These are phyloP conservation scores for Scedosporium minutisporum DNA, from an alignment of 2,329 filamentous ascomycete species.

Conservation along the genomic window DNA sequence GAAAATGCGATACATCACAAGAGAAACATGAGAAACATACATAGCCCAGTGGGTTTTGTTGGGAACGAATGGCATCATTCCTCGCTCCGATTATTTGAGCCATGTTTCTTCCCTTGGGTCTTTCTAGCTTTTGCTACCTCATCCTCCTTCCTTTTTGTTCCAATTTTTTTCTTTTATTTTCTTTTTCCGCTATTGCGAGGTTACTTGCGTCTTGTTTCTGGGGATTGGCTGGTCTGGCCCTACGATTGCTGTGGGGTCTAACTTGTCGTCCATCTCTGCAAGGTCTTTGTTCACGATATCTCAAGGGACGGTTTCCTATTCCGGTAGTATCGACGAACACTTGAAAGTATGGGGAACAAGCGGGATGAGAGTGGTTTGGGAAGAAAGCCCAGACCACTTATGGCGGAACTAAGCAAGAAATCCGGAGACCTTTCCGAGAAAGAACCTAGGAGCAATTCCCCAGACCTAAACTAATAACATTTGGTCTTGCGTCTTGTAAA, in stretches of 20 bases:
- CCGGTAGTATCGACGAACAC: background rate
- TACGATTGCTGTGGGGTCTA: no score
- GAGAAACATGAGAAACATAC: background rate
- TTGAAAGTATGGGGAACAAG: background rate
- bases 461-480: background rate
- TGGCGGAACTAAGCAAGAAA: background rate
- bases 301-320: background rate
- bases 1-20: background rate
- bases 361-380: background rate
- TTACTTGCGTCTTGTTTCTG: no score
- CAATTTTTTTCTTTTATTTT: no score
- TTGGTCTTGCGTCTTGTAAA: no score
- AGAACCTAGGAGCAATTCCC: background rate
- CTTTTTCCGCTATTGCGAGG: background rate
- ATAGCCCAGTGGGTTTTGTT: background rate
- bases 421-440: background rate
- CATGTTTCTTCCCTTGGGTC: background rate
- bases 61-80: background rate
- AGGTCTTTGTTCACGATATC: background rate
- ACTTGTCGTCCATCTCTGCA: no score
- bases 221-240: no score
- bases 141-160: background rate
- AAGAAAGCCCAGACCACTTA: background rate
- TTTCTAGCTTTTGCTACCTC: background rate
- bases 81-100: background rate